phyloP scores from a whole-genome alignment of 169 alveolate species.

The Theileria sp. region DNA sequence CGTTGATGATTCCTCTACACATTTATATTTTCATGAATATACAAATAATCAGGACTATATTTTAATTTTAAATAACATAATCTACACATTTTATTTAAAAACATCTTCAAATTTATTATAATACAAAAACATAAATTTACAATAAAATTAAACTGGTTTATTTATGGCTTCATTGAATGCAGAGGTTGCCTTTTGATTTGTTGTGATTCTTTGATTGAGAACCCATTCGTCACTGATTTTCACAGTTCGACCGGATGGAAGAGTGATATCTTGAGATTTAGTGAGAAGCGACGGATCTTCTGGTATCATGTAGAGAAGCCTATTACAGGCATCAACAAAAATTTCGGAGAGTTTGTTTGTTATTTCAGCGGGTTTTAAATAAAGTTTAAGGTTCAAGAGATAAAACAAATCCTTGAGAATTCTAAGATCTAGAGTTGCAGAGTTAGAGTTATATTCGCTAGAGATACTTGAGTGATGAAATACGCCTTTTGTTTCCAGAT shows the following conservation, averaged over 20 bases:
- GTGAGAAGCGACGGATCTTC: background rate
- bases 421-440: conserved; percentile 26
- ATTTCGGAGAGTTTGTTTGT: conserved; percentile 9
- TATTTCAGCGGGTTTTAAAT: conserved; percentile 12
- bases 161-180: conserved; percentile 36
- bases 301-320: conserved; percentile 29
- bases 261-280: background rate
- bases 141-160: conserved; percentile 5
- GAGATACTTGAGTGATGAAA: conserved; percentile 19
- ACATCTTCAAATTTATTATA: too few species aligned
- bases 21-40: background rate
- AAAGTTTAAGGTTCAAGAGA: conserved; percentile 29
- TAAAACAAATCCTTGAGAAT: conserved; percentile 8
- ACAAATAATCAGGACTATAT: background rate
- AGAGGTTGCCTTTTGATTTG: conserved; percentile 24
- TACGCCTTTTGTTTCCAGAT: conserved; percentile 1
- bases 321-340: conserved; percentile 28
- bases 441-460: background rate
- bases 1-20: conserved; percentile 14
- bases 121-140: background rate
- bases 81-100: background rate
- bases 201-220: conserved; percentile 11
- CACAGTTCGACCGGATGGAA: conserved; percentile 8
- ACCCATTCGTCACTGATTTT: conserved; percentile 31
- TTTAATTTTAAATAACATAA: too few species aligned